phyloP scores from a whole-genome alignment of 805 yeast species.

The Saturnispora bothae region DNA sequence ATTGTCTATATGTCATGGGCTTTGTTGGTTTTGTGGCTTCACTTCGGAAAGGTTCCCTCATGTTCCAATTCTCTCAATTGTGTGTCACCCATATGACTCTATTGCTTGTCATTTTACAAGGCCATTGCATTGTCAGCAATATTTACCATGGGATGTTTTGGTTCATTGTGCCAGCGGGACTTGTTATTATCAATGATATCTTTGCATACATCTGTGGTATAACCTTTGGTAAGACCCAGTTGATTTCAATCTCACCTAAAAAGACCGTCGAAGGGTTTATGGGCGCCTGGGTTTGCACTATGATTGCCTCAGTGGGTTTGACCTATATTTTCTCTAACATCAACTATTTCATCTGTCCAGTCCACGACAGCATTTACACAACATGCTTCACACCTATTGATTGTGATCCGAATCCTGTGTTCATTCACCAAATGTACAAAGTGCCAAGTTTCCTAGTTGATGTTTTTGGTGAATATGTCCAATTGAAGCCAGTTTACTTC shows the following conservation, averaged over 20 bases:
- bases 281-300: slow-evolving; percentile 96
- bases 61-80: slow-evolving; percentile 88
- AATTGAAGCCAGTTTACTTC: slow-evolving; percentile 78
- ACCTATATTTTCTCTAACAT: slow-evolving; percentile 54
- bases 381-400: slow-evolving; percentile 50
- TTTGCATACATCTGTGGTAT: slow-evolving; percentile 97
- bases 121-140: slow-evolving; percentile 84
- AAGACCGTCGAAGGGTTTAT: slow-evolving; percentile 95
- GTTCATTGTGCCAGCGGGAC: slow-evolving; percentile 85
- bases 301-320: slow-evolving; percentile 56
- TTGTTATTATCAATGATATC: slow-evolving; percentile 89
- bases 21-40: slow-evolving; percentile 85
- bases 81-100: slow-evolving; percentile 92
- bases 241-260: slow-evolving; percentile 90
- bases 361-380: slow-evolving; percentile 27
- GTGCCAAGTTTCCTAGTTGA: slow-evolving; percentile 61
- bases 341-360: slow-evolving; percentile 82
- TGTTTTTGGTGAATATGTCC: slow-evolving; percentile 34
- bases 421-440: slow-evolving; percentile 65
- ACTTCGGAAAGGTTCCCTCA: slow-evolving; percentile 77
- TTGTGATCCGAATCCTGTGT: slow-evolving; percentile 87
- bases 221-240: slow-evolving; percentile 86
- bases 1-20: slow-evolving; percentile 76
- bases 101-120: slow-evolving; percentile 83
- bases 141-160: slow-evolving; percentile 85